Percentiles rank a stretch among this genome's conserved stretches.
phyloP scores from a whole-genome alignment of 169 alveolate species.

The Fabrea salina region DNA sequence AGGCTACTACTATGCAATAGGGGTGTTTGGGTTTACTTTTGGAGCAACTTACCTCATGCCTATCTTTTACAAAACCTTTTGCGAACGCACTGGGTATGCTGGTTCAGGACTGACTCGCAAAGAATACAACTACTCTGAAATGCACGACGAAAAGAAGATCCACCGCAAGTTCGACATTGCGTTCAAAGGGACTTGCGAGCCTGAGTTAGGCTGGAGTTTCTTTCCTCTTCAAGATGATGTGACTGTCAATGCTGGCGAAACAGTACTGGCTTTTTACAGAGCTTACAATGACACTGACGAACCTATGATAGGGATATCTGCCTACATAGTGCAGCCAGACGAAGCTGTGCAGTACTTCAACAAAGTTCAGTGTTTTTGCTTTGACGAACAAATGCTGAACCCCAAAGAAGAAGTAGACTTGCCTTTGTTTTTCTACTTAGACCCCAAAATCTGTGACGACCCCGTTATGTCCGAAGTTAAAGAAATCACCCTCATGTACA shows the following conservation, averaged over 20 bases:
- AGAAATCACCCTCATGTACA: conserved; percentile 89
- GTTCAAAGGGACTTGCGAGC: conserved; percentile 22
- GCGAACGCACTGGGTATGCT: conserved; percentile 30
- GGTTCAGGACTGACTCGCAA: conserved; percentile 18
- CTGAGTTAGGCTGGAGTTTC: conserved; percentile 60
- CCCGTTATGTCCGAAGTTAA: conserved; percentile 74
- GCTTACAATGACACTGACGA: conserved; percentile 52
- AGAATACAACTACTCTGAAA: conserved; percentile 12
- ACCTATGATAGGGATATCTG: conserved; percentile 83
- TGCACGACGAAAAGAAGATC: conserved; percentile 18
- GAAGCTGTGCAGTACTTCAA: conserved; percentile 93
- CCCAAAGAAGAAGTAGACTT: conserved; percentile 94
- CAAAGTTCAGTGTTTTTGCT: conserved; percentile 94
- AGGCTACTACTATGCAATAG: conserved; percentile 20
- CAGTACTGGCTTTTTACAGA: conserved; percentile 55
- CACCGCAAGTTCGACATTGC: conserved; percentile 21
- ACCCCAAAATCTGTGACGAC: conserved; percentile 88
- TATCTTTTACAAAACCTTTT: not conserved
- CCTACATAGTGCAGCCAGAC: conserved; percentile 90
- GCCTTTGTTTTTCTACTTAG: conserved; percentile 93
- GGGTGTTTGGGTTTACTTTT: conserved; percentile 3
- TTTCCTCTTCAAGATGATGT: conserved; percentile 42
- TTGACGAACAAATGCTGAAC: conserved; percentile 91
- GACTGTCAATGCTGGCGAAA: conserved; percentile 58
- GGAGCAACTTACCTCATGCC: conserved; percentile 31